These are phyloP conservation scores for Talaromyces atroroseus DNA, from an alignment of 2,329 filamentous ascomycete species.

Conservation along the genomic window DNA sequence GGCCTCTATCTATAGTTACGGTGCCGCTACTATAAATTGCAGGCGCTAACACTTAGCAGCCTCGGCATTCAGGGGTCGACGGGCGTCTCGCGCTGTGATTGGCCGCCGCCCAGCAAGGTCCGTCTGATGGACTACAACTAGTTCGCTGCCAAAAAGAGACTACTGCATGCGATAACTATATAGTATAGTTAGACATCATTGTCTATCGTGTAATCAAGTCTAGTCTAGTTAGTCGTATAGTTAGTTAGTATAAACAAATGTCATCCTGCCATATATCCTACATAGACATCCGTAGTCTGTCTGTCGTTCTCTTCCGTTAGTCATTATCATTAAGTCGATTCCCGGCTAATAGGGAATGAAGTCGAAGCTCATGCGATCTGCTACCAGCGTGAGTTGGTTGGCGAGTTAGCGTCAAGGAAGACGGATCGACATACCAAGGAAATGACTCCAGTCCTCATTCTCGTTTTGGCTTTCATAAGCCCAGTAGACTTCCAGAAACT, in stretches of 20 bases:
- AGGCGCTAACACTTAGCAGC: neutral
- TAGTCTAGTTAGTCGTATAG: too few species aligned
- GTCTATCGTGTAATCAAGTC: too few species aligned
- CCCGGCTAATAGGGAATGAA: slow-evolving; percentile 15
- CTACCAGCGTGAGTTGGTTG: neutral
- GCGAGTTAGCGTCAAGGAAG: neutral
- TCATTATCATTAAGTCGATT: neutral
- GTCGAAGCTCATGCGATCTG: slow-evolving; percentile 17
- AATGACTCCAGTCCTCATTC: slow-evolving; percentile 35
- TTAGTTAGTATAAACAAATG: too few species aligned
- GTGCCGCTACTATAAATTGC: too few species aligned
- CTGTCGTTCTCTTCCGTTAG: neutral
- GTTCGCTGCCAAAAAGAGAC: too few species aligned
- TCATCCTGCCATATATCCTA: too few species aligned
- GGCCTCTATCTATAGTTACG: too few species aligned
- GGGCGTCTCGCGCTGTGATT: neutral
- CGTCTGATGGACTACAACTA: too few species aligned
- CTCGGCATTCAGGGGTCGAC: slow-evolving; percentile 10
- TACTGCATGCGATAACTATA: too few species aligned
- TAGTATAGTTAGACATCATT: too few species aligned
- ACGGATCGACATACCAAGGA: slow-evolving; percentile 27
- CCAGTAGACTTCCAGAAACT: slow-evolving; percentile 38
- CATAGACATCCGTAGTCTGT: neutral
- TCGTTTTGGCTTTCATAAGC: slow-evolving; percentile 25
- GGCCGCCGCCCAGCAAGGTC: neutral